Percentiles rank a stretch among this genome's conserved stretches.
Evolutionary conservation across 169 alveolate genomes (phyloP).

Genomic region (Fabrea salina): DNA sequence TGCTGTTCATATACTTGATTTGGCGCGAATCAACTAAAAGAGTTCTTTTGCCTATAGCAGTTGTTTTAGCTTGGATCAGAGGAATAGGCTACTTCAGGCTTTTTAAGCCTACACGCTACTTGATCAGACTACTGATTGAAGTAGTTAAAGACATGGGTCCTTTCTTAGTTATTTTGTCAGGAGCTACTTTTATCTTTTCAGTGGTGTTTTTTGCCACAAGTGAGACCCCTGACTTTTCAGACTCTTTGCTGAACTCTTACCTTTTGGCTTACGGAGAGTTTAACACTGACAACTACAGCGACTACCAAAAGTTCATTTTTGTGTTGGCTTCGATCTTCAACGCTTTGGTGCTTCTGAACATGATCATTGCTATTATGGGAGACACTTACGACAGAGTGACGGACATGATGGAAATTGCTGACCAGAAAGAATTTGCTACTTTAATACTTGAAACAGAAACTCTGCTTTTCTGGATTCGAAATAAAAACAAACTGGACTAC

Average conservation of each 20-base stretch:
- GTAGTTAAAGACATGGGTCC: slow-evolving; percentile 11
- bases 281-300: too few relatives aligned
- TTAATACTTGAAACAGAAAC: slow-evolving; percentile 19
- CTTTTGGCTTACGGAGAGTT: neutral
- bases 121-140: neutral
- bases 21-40: neutral
- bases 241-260: neutral
- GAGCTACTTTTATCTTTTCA: neutral
- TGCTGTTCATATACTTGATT: neutral
- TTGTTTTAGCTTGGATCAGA: neutral
- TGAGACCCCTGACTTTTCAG: neutral
- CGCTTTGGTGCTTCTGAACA: neutral
- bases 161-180: neutral
- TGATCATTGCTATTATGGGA: slow-evolving; percentile 17
- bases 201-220: neutral
- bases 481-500: neutral
- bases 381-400: slow-evolving; percentile 17
- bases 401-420: neutral
- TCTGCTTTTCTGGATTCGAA: neutral
- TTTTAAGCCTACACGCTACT: neutral
- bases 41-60: neutral
- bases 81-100: slow-evolving; percentile 18
- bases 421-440: neutral
- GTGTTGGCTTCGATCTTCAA: slow-evolving; percentile 16
- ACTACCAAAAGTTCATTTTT: too few relatives aligned